Evolutionary conservation across 2,329 filamentous ascomycete genomes (phyloP).

Genomic region (Phaeosphaeriaceae sp.): DNA sequence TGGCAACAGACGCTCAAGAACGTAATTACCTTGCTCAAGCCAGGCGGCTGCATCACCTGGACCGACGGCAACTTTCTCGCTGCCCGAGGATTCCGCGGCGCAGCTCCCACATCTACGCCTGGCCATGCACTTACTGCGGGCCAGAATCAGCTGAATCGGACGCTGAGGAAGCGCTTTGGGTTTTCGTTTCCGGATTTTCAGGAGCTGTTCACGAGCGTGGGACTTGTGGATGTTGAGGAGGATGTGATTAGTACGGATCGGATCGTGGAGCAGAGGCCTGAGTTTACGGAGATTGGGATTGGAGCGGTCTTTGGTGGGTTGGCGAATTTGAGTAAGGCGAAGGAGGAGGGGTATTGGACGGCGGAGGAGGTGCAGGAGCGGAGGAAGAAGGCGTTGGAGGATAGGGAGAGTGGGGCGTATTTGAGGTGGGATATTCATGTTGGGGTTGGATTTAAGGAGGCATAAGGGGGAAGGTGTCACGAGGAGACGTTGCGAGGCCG

Average conservation of each 20-base stretch:
- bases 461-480: not conserved
- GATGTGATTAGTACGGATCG: constrained; percentile 40
- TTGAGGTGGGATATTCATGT: constrained; percentile 42
- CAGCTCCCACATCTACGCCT: constrained; percentile 5
- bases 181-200: constrained; percentile 32
- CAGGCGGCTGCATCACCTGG: constrained; percentile 37
- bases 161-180: constrained; percentile 28
- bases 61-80: constrained; percentile 40
- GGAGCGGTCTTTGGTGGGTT: constrained; percentile 36
- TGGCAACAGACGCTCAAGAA: constrained; percentile 34
- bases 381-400: constrained; percentile 23
- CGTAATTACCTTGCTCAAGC: constrained; percentile 36
- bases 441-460: constrained; percentile 29
- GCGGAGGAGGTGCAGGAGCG: constrained; percentile 7
- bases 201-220: constrained; percentile 24
- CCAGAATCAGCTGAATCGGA: constrained; percentile 30
- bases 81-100: constrained; percentile 30
- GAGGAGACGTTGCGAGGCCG: not conserved
- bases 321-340: constrained; percentile 31
- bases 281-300: constrained; percentile 37
- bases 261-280: constrained; percentile 26
- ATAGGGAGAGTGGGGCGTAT: constrained; percentile 37
- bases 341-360: constrained; percentile 32
- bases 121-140: constrained; percentile 29
- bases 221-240: constrained; percentile 26